phyloP scores from a whole-genome alignment of 129 eudicot species.

The Flaveria trinervia region DNA sequence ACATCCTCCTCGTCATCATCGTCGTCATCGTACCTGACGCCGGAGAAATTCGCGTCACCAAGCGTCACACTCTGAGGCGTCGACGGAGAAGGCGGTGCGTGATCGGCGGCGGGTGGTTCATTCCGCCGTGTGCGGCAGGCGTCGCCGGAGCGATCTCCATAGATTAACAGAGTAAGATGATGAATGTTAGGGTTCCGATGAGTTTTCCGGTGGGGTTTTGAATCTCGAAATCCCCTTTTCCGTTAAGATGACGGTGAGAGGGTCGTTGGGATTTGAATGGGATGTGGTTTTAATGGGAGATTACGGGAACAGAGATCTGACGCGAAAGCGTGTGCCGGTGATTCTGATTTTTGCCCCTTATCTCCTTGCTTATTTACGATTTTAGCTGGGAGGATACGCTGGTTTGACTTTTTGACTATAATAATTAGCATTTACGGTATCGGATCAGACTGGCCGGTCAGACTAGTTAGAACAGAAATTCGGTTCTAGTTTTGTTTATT shows the following conservation, averaged over 20 bases:
- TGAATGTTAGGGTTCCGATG: slow-evolving; percentile 5
- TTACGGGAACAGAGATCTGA: slow-evolving; percentile 3
- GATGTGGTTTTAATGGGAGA: neutral
- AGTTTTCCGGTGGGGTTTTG: neutral
- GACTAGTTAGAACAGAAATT: no score
- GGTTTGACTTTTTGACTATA: no score
- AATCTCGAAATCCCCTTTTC: slow-evolving; percentile 20
- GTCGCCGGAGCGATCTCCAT: slow-evolving; percentile 35
- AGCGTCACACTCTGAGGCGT: neutral
- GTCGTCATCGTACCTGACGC: slow-evolving; percentile 48
- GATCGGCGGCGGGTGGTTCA: neutral
- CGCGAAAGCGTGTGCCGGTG: slow-evolving; percentile 19
- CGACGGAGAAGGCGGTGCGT: neutral
- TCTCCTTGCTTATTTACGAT: neutral
- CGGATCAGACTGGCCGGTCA: no score
- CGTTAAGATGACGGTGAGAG: neutral
- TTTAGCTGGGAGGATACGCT: neutral
- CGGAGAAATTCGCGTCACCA: slow-evolving; percentile 17
- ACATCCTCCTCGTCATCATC: slow-evolving; percentile 88
- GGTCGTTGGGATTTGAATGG: slow-evolving; percentile 28
- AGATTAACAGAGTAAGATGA: neutral
- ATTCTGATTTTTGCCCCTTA: neutral
- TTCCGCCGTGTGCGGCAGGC: neutral
- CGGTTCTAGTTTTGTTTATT: no score
- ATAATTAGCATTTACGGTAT: no score